Evolutionary conservation across 2,329 filamentous ascomycete species (phyloP), one percentile per base, ranked within the genome.

Genomic region (Trichophyton equinum): DNA sequence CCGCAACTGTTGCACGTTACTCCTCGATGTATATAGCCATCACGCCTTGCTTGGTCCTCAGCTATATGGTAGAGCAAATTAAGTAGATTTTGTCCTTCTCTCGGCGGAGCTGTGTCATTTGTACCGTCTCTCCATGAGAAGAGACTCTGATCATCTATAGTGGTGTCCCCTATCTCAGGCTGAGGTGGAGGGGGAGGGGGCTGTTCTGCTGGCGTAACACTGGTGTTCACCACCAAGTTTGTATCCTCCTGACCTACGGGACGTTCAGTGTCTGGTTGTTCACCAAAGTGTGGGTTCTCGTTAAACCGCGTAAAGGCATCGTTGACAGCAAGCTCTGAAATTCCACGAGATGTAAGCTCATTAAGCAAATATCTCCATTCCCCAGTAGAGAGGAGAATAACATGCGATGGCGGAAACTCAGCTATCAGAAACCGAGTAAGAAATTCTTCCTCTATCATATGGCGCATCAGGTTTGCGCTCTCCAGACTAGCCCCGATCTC

Each of bases 1-100:
- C 88, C 88, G 68, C 94, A 99, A 57, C 85, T 85, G 72, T 97
- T 96, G 72, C 94, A 99, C 42, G 87, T 87, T 63, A 95, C 95
- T 11, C 94, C 92, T 11, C 92, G 83, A 72, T 99, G 94, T 22
- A 96, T 87, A 69, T 94, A 96, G 20, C 90, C 88, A 70, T 94
- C 92, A 58, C 89, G 82, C 61, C 86, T 84, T 1, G 91, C 90
- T 70, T 96, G 91, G 66, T 97, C 91, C 73, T 96, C 91, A 0
- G 91, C 95, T 55, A 97, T 95, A 62, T 91, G 84, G 70, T 96
- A 97, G 0, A 97, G 79, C 1, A 96, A 79, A 64, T 85, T 89
- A 53, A 95, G 86, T 57, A 95, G 85, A 63, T 91, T 91, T 68
- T 94, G 88, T 5, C 88, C 89, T 62, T 81, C 78, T 7, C 73